phyloP scores from a whole-genome alignment of 1,284 basidiomycete species.

The Cutaneotrichosporon mucoides region DNA sequence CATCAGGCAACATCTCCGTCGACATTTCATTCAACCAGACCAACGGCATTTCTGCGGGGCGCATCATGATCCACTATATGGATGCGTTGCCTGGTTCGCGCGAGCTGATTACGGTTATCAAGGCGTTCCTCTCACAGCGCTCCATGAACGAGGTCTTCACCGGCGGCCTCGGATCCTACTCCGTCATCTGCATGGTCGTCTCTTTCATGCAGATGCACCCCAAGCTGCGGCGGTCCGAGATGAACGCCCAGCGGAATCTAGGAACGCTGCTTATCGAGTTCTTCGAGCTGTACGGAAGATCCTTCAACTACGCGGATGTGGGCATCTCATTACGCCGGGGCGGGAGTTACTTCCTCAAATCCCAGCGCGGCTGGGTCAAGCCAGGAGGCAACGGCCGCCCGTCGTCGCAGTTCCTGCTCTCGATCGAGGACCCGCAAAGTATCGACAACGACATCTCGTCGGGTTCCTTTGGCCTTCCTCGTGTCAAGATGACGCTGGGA shows the following conservation, averaged over 20 bases:
- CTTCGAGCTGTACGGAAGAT: constrained; percentile 62
- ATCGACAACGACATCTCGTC: constrained; percentile 86
- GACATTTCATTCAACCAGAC: constrained; percentile 87
- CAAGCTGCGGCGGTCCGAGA: constrained; percentile 81
- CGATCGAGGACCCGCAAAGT: constrained; percentile 95
- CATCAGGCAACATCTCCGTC: constrained; percentile 69
- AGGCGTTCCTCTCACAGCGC: constrained; percentile 82
- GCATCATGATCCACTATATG: constrained; percentile 77
- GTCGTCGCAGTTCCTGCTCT: constrained; percentile 56
- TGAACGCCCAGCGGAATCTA: constrained; percentile 79
- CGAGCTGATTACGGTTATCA: constrained; percentile 60
- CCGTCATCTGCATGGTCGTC: constrained; percentile 86
- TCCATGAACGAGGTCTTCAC: constrained; percentile 97
- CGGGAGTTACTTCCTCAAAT: constrained; percentile 79
- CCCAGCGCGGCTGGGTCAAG: constrained; percentile 71
- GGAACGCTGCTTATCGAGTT: constrained; percentile 93
- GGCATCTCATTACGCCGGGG: constrained; percentile 86
- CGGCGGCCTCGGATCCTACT: constrained; percentile 90
- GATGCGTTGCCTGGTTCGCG: constrained; percentile 69
- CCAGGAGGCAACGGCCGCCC: constrained; percentile 45
- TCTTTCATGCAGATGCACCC: constrained; percentile 97
- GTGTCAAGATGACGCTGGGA: constrained; percentile 74
- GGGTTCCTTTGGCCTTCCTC: constrained; percentile 77
- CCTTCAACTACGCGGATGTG: constrained; percentile 87
- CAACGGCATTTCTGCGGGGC: constrained; percentile 75